Conservation (phyloP, 2,329 filamentous ascomycete species). For the Fusarium sp. region DNA sequence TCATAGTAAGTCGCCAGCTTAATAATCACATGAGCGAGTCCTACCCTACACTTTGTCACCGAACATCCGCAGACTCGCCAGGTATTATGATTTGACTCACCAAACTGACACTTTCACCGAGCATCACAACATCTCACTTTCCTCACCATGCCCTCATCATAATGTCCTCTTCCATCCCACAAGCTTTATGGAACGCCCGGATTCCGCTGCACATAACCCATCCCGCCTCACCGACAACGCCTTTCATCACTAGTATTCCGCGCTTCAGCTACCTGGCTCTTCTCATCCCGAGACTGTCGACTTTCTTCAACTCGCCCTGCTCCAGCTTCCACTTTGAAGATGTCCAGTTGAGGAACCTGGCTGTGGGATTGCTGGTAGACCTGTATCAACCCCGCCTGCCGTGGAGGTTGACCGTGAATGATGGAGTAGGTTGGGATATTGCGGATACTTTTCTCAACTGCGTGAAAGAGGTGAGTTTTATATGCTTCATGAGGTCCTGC, state of each 20-base stretch:
- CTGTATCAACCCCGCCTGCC: conserved; percentile 65
- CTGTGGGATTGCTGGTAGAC: conserved; percentile 65
- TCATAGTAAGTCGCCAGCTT: background rate
- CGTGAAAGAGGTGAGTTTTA: conserved; percentile 65
- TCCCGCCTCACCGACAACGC: conserved; percentile 55
- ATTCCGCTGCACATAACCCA: conserved; percentile 67
- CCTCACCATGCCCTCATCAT: conserved; percentile 32
- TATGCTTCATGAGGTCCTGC: too few relatives aligned
- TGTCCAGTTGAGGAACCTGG: conserved; percentile 62
- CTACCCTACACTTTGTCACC: conserved; percentile 8
- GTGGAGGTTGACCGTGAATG: conserved; percentile 64
- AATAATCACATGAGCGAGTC: conserved; percentile 10
- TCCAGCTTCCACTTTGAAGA: conserved; percentile 69
- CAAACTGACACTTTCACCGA: background rate
- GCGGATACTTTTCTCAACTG: conserved; percentile 71
- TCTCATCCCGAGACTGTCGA: conserved; percentile 63
- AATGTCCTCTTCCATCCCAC: conserved; percentile 50
- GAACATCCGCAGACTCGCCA: conserved; percentile 1
- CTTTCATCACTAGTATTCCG: conserved; percentile 64
- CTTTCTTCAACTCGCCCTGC: conserved; percentile 64
- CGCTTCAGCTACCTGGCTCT: conserved; percentile 69
- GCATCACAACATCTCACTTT: background rate
- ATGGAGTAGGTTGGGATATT: conserved; percentile 68
- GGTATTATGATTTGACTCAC: conserved; percentile 1
- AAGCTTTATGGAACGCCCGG: conserved; percentile 64